Evolutionary conservation across 1,284 basidiomycete genomes (phyloP), one percentile per base, ranked within the genome.

Genomic region (Boletus sp.): DNA sequence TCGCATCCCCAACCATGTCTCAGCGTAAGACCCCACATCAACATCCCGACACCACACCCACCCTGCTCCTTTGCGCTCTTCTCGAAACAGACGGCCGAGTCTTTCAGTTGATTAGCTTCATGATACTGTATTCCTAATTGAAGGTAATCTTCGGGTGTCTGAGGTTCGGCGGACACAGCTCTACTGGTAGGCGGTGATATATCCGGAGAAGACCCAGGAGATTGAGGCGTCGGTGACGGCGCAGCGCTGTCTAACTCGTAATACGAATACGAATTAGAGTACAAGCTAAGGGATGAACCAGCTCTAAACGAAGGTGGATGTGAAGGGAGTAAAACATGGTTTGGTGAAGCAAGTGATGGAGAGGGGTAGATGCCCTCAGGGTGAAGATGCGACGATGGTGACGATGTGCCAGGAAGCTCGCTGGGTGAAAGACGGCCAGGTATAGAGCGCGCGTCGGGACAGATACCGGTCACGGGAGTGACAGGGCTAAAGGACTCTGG

Each of bases 1-100:
- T 75, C 67, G 52, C 82, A 84, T 3, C 89, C 92, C 92, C 92
- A 95, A 1, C 91, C 92, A 66, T 94, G 90, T 42, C 92, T 74
- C 55, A 94, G 69, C n/a, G 89, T 75, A 41, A 94, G 72, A 1
- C 92, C 92, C 77, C 87, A 94, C 89, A 94, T 92, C 52, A 94
- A 72, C 91, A 94, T 94, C 12, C 92, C 92, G 2, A 89, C 82
- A 2, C 86, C 88, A 63, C 88, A 92, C 1, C 91, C 92, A 2
- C 90, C 91, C 32, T 76, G 70, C 46, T 81, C 70, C 44, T 76
- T 87, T 10, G 92, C 91, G 33, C 83, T 82, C 62, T 79, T 78
- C 70, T 94, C 88, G 65, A 95, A 94, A 65, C 76, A 90, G 38
- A 69, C 67, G 0, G 89, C 90, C 3, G 88, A 84, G 50, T 91